Conservation (phyloP, 805 yeast genomes). For the Jamesozyma rosinii region DNA sequence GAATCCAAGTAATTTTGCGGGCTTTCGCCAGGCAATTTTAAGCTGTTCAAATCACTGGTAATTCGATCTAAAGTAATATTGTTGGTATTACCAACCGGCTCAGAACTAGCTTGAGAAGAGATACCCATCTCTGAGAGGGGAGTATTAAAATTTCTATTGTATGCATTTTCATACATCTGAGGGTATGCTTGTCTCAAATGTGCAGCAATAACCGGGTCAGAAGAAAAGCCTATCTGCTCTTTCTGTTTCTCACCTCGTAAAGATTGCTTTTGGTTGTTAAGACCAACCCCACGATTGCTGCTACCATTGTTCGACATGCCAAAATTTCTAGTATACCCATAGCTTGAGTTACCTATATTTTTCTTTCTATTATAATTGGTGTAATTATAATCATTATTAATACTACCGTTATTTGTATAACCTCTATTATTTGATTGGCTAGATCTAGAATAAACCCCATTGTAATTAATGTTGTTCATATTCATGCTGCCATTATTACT, state of each 20-base stretch:
- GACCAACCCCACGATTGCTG: constrained; percentile 8
- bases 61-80: background rate
- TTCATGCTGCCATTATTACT: no score
- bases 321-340: background rate
- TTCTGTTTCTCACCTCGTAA: background rate
- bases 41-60: background rate
- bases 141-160: background rate
- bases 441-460: no score
- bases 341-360: background rate
- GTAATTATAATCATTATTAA: constrained; percentile 2
- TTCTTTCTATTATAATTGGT: constrained; percentile 2
- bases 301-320: constrained; percentile 1
- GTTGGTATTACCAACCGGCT: background rate
- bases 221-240: background rate
- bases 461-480: no score
- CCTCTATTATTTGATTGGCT: background rate
- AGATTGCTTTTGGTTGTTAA: constrained; percentile 1
- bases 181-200: constrained; percentile 22
- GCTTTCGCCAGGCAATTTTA: background rate
- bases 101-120: background rate
- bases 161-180: constrained; percentile 12
- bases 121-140: background rate
- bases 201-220: constrained; percentile 10
- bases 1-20: background rate
- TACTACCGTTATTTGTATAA: constrained; percentile 1